phyloP scores from a whole-genome alignment of 352 stramenopile species.

The Phytophthora megakarya region DNA sequence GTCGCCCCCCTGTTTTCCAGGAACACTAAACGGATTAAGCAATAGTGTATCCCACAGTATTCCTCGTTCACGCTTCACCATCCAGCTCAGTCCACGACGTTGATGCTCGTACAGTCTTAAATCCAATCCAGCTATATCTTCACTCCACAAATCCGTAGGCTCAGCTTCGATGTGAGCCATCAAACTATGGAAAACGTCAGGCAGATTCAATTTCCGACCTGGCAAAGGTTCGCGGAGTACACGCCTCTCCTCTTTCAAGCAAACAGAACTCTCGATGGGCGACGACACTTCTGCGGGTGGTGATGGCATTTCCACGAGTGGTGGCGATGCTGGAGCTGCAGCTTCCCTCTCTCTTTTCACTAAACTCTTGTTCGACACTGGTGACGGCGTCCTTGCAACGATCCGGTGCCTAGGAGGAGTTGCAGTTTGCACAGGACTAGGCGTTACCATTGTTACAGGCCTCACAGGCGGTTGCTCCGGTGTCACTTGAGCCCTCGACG shows the following conservation, averaged over 20 bases:
- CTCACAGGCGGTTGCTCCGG: not conserved
- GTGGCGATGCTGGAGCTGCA: not conserved
- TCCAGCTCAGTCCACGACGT: conserved; percentile 67
- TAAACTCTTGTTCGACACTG: not conserved
- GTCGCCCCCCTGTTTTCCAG: conserved; percentile 33
- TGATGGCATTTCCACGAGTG: not conserved
- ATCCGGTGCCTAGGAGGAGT: not conserved
- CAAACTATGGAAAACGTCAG: conserved; percentile 65
- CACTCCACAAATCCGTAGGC: conserved; percentile 58
- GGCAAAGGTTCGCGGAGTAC: not conserved
- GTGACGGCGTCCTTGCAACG: not conserved
- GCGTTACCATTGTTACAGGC: not conserved
- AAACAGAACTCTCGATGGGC: conserved; percentile 3
- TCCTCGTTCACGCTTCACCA: conserved; percentile 61
- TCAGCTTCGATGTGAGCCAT: conserved; percentile 42
- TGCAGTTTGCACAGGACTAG: not conserved
- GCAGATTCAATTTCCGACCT: conserved; percentile 42
- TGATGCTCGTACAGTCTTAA: conserved; percentile 75
- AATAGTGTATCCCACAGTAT: conserved; percentile 23
- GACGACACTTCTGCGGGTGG: not conserved
- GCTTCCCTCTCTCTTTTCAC: not conserved
- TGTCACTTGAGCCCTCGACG: not conserved
- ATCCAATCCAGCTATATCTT: conserved; percentile 56
- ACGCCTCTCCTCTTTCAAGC: not conserved
- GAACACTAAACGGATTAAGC: conserved; percentile 49